These are phyloP conservation scores for Glycine tomentella DNA, from an alignment of 306 rosid species.

Conservation along the genomic window DNA sequence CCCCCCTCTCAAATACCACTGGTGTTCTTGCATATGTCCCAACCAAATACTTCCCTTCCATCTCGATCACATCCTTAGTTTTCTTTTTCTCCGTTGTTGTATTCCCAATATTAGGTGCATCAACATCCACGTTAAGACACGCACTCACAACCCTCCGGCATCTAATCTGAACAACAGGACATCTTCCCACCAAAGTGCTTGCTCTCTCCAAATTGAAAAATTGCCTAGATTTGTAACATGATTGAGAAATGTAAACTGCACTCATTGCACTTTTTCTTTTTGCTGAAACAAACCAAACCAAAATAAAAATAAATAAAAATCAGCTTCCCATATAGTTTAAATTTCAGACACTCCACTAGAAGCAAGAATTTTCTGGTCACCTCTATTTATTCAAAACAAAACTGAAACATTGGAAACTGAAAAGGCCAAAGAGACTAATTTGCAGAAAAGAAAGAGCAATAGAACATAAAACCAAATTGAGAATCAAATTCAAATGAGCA, in stretches of 20 bases:
- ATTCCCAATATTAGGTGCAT: slow-evolving; percentile 1
- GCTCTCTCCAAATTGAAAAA: slow-evolving; percentile 18
- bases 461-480: neutral
- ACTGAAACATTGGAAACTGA: neutral
- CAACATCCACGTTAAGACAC: slow-evolving; percentile 52
- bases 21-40: slow-evolving; percentile 87
- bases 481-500: neutral
- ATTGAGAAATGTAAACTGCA: slow-evolving; percentile 41
- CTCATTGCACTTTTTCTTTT: slow-evolving; percentile 41
- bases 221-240: slow-evolving; percentile 36
- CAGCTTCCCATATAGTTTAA: neutral
- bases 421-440: neutral
- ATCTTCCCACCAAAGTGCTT: neutral
- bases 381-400: neutral
- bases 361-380: neutral
- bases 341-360: slow-evolving; percentile 7
- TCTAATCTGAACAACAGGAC: slow-evolving; percentile 5
- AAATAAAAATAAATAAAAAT: neutral
- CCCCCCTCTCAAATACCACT: slow-evolving; percentile 72
- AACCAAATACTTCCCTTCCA: slow-evolving; percentile 68
- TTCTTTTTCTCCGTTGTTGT: neutral
- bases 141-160: slow-evolving; percentile 30
- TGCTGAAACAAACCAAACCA: neutral
- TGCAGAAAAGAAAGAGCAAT: no score
- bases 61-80: slow-evolving; percentile 66